Base-by-base conservation (phyloP, 2,329 filamentous ascomycete genomes). In the Didymella sp. region DNA sequence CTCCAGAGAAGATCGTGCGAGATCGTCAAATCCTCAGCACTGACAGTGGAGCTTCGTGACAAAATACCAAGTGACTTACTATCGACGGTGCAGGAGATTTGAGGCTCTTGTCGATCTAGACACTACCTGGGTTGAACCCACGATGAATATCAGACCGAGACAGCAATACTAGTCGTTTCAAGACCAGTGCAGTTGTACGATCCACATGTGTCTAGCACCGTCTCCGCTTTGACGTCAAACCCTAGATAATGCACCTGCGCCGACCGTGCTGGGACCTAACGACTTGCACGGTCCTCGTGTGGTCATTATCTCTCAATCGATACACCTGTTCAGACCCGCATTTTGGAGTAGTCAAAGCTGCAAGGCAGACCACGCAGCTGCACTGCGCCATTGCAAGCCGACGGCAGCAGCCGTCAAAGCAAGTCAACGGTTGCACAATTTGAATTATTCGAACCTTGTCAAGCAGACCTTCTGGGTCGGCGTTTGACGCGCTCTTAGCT, bases 341-440 rank as follows among this genome's bases (percentile, higher is more conserved):
- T 4, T 25, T 6, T 28, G 4, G 2, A 9, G 17, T 28, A 19
- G 33, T 24, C 6, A 17, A 6, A 15, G 22, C 17, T 31, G 27
- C 17, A 13, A 31, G 9, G 3, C 11, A 11, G 30, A 5, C 27
- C 28, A 11, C 42, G 27, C 35, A 56, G 19, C 8, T 33, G 7
- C n/a, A 35, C 19, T 25, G 27, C 22, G 37, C 30, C 37, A 30
- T 42, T 3, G 13, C 37, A 38, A 25, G 19, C 28, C 11, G 13
- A 41, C 48, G 24, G 42, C 48, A 43, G 43, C 54, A 47, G 24
- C 47, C 21, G 37, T 44, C 4, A 12, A 42, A 51, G 48, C 48
- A 37, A 31, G 27, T 30, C 12, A 49, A 28, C 43, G 25, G 48
- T 12, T 37, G 7, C 2, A 46, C 30, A 2, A 30, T 51, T 46